A percentile compares a stretch with the other conserved stretches of the same genome.
Evolutionary conservation across 83 land plant species (phyloP).

Genomic region (Larix sibirica): DNA sequence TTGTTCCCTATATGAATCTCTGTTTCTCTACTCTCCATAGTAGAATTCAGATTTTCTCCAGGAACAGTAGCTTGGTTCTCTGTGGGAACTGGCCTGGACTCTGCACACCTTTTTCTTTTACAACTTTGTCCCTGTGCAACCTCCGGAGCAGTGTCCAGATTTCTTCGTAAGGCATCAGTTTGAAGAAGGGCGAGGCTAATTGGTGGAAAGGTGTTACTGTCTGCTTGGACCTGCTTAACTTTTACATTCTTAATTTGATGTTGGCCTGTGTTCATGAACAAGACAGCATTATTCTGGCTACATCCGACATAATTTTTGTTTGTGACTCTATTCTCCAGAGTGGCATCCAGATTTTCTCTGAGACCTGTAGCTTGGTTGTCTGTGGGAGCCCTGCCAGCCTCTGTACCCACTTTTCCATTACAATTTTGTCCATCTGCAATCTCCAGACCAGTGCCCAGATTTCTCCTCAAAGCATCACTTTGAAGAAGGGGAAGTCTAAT

Average conservation of each 20-base stretch:
- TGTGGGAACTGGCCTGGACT: background rate
- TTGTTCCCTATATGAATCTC: background rate
- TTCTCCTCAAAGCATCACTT: background rate
- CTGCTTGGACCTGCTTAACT: background rate
- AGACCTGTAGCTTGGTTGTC: too few species aligned
- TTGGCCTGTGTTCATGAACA: background rate
- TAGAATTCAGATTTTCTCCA: background rate
- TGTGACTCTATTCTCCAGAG: background rate
- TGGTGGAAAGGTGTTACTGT: background rate
- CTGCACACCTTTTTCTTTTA: background rate
- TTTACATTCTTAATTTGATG: background rate
- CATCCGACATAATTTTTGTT: background rate
- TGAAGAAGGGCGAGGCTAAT: background rate
- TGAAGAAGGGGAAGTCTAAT: background rate
- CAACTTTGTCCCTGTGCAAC: background rate
- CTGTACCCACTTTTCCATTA: background rate
- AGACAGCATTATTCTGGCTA: background rate
- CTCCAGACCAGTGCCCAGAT: background rate
- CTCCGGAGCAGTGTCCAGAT: background rate
- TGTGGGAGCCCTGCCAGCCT: background rate
- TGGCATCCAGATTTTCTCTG: too few species aligned
- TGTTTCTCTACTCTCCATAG: background rate
- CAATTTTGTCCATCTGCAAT: background rate
- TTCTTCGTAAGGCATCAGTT: background rate
- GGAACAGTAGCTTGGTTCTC: background rate